Base-by-base conservation (phyloP, 129 eudicot genomes). In the Arctium minus region DNA sequence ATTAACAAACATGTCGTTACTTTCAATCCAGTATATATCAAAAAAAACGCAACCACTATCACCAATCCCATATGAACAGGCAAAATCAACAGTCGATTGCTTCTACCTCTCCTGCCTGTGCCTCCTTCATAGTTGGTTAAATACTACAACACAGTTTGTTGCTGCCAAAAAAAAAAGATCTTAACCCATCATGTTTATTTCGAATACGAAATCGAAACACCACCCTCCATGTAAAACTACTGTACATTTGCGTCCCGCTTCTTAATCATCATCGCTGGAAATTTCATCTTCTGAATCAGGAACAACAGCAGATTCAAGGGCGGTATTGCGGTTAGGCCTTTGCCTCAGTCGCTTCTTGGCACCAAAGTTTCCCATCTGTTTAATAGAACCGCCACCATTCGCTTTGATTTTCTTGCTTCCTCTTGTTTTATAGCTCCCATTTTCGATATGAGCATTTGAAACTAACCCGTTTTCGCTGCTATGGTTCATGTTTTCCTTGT, bases 271-370 rank as follows among this genome's bases (percentile, higher is more conserved):
- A 70, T 70, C 82, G 5, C 62, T 70, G 8, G 85, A 76, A n/a
- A 50, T 53, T 42, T 92, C 94, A 71, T 91, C 88, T 77, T 87
- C 97, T 1, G 92, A 88, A 87, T 92, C 97, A 75, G 82, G 65
- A 80, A 85, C 83, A 65, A 86, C 82, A 38, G 32, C 36, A 60
- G 89, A 68, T 53, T 87, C 86, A 6, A 83, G 22, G 35, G 88
- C 86, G 3, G 81, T 78, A 56, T 89, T 90, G 15, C 79, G 83
- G 13, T 83, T 83, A 65, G 92, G 96, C 82, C 92, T 81, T 75
- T 91, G 94, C 79, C 93, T 81, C 60, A 81, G 18, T 70, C 90
- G 81, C 33, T 83, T 88, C 74, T 90, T 92, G 27, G 94, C 85
- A 70, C 91, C 91, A 5, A 86, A 30, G 48, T 81, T 86, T 77